A percentile compares a stretch with the other conserved stretches of the same genome.
phyloP scores from a whole-genome alignment of 169 alveolate species.

The Eimeria praecox region DNA sequence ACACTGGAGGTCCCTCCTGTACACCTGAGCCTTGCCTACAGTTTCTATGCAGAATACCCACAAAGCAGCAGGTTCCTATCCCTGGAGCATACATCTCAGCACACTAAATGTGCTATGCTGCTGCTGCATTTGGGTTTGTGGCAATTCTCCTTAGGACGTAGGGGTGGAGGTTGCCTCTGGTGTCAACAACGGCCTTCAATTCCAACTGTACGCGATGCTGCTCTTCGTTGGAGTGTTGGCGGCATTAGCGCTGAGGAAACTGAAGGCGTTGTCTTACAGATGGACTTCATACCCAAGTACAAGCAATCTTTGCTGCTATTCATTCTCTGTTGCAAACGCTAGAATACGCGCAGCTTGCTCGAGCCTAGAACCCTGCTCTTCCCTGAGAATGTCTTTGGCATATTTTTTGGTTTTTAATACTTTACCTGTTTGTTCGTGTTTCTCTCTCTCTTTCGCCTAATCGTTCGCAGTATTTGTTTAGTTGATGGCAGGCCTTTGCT shows the following conservation, averaged over 20 bases:
- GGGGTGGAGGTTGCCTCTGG: conserved; percentile 55
- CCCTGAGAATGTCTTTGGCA: not conserved
- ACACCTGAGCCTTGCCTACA: not conserved
- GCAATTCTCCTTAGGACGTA: not conserved
- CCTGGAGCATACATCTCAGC: not conserved
- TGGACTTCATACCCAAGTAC: conserved; percentile 55
- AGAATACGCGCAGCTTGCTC: not conserved
- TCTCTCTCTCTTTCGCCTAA: not conserved
- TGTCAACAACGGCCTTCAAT: not conserved
- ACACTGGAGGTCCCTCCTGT: not conserved
- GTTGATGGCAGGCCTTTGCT: not conserved
- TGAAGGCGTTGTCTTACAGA: conserved; percentile 63
- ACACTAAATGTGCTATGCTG: not conserved
- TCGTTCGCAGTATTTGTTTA: not conserved
- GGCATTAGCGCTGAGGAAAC: conserved; percentile 49
- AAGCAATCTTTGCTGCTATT: not conserved
- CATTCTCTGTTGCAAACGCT: not conserved
- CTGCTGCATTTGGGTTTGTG: not conserved
- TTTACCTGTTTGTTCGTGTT: not conserved
- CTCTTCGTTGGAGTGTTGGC: conserved; percentile 30
- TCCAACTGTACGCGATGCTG: conserved; percentile 41
- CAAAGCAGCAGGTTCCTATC: not conserved
- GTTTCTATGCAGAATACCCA: not conserved
- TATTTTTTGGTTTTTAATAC: not conserved
- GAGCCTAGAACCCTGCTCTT: not conserved